A percentile compares a stretch with the other conserved stretches of the same genome.
Evolutionary conservation across 208 protist genomes (phyloP).

Genomic region (Trichomonas vaginalis): DNA sequence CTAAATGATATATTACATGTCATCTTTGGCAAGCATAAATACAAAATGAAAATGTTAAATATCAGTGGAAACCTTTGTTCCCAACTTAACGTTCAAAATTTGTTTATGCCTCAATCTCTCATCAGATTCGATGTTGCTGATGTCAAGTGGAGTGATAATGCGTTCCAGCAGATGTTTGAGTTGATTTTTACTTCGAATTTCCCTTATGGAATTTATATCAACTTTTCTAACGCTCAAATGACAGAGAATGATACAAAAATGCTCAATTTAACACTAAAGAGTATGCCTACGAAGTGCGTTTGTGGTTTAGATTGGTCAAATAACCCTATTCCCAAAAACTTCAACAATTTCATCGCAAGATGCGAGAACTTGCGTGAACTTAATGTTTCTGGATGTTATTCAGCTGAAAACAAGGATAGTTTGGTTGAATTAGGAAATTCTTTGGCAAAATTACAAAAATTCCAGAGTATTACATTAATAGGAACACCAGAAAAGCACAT

Average conservation of each 20-base stretch:
- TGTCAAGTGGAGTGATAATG: background rate
- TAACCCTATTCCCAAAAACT: background rate
- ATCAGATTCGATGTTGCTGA: background rate
- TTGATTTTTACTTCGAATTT: background rate
- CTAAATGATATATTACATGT: background rate
- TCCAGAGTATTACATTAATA: background rate
- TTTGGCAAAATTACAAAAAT: background rate
- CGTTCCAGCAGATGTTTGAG: background rate
- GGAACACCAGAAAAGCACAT: background rate
- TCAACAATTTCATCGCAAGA: background rate
- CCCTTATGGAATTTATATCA: background rate
- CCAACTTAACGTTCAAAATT: background rate
- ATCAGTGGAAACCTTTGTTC: background rate
- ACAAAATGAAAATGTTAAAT: background rate
- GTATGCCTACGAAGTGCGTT: background rate
- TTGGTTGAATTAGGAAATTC: background rate
- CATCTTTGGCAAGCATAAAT: background rate
- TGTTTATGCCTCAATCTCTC: background rate
- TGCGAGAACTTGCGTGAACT: background rate
- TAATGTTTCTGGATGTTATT: background rate
- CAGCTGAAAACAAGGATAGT: background rate
- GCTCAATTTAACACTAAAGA: background rate
- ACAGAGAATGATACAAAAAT: background rate
- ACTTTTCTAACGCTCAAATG: background rate
- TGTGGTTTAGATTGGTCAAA: background rate